Evolutionary conservation across 768 basidiomycete genomes (phyloP), one percentile per base, ranked within the genome.

Genomic region (Chalciporus piperatus): DNA sequence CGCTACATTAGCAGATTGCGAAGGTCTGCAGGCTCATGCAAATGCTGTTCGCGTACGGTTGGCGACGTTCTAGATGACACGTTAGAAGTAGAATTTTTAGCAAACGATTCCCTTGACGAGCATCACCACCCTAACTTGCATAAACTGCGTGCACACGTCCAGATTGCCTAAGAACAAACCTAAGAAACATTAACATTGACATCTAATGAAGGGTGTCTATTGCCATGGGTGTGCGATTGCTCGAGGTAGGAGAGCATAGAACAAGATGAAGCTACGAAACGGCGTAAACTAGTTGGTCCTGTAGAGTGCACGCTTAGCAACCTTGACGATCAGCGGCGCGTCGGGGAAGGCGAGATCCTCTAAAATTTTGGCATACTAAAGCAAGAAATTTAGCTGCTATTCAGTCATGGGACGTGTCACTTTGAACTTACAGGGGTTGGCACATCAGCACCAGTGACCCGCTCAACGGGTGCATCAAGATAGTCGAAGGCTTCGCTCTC

Each of bases 401-500:
- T 17, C n/a, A 57, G 30, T 37, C 47, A 43, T 44, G 59, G 30
- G 61, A 2, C 25, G 35, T 41, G 44, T 6, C 20, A 38, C 3
- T 12, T 32, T 10, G 2, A 12, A 77, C 89, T 61, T 52, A 92
- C 93, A 47, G 96, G 97, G 63, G 97, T 99, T 39, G 96, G 96
- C 37, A 99, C 86, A 65, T 99, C 91, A 56, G 97, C 95, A 63
- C 97, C 97, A 56, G 97, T 98, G 57, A 99, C 78, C 56, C 97
- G 87, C 79, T 99, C 97, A 48, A 98, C 92, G 13, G 97, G 94
- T 17, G 96, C 95, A 74, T 99, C 97, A 32, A 99, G 87, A 76
- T 92, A 98, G 74, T 98, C 94, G 67, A 96, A 99, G 3, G 94
- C 96, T 63, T 97, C 92, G 61, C 91, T 92, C 79, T 99, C 97